Evolutionary conservation across 768 basidiomycete species (phyloP).

Genomic region (Gelatoporia subvermispora): DNA sequence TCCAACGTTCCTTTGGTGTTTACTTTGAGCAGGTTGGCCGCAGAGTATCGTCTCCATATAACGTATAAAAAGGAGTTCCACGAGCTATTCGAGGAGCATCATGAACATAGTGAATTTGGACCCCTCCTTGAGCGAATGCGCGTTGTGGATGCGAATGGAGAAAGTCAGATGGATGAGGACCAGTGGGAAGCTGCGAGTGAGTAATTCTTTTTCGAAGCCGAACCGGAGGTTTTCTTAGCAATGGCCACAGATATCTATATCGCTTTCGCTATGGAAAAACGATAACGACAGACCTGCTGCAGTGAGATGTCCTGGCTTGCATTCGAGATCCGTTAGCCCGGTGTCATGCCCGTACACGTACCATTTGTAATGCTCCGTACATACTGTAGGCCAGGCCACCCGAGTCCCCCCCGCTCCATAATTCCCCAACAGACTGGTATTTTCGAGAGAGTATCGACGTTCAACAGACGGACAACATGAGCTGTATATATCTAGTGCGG

Average conservation of each 20-base stretch:
- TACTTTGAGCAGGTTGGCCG: slow-evolving; percentile 58
- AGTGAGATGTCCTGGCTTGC: too few species aligned
- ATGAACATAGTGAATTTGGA: slow-evolving; percentile 73
- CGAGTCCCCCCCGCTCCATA: too few species aligned
- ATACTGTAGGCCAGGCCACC: too few species aligned
- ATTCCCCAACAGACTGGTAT: too few species aligned
- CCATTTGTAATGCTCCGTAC: too few species aligned
- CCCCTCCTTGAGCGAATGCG: slow-evolving; percentile 87
- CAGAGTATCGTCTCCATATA: slow-evolving; percentile 69
- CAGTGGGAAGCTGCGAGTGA: slow-evolving; percentile 99
- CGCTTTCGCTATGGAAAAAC: slow-evolving; percentile 87
- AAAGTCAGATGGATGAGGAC: slow-evolving; percentile 88
- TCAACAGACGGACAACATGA: too few species aligned
- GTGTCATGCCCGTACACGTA: too few species aligned
- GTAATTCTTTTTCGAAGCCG: slow-evolving; percentile 29
- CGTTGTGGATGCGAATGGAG: slow-evolving; percentile 80
- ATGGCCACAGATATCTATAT: slow-evolving; percentile 78
- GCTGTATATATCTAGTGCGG: too few species aligned
- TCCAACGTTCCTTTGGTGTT: not conserved
- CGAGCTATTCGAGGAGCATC: slow-evolving; percentile 79
- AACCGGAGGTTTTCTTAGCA: not conserved
- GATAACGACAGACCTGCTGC: slow-evolving; percentile 3
- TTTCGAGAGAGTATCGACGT: too few species aligned
- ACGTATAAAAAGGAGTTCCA: slow-evolving; percentile 89
- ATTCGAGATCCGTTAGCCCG: too few species aligned